These are phyloP conservation scores for Aspergillus ruber DNA, from an alignment of 2,329 filamentous ascomycete genomes.

Conservation along the genomic window DNA sequence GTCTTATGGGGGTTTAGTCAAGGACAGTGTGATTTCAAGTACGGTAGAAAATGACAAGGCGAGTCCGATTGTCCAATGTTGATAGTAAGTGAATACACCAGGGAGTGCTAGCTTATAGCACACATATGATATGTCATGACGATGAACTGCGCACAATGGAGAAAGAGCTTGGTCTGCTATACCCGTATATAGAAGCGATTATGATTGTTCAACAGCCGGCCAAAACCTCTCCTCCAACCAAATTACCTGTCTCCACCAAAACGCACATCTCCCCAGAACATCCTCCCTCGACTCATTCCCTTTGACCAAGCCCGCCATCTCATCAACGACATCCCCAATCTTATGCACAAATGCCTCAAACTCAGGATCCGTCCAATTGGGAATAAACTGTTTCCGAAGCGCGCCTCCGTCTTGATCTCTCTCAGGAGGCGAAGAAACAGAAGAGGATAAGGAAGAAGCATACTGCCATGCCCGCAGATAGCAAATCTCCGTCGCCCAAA, in stretches of 20 bases:
- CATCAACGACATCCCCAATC: slow-evolving; percentile 52
- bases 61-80: too few relatives aligned
- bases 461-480: slow-evolving; percentile 56
- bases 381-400: slow-evolving; percentile 58
- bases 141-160: too few relatives aligned
- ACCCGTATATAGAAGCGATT: not conserved
- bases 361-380: slow-evolving; percentile 59
- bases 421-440: not conserved
- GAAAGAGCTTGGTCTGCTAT: too few relatives aligned
- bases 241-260: slow-evolving; percentile 46
- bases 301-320: slow-evolving; percentile 41
- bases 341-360: slow-evolving; percentile 55
- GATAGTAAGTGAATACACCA: too few relatives aligned
- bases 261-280: slow-evolving; percentile 38
- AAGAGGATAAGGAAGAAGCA: slow-evolving; percentile 16
- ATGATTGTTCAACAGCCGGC: slow-evolving; percentile 35
- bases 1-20: too few relatives aligned
- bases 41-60: too few relatives aligned
- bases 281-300: slow-evolving; percentile 31
- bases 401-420: slow-evolving; percentile 60
- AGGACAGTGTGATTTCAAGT: too few relatives aligned
- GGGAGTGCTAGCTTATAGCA: too few relatives aligned
- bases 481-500: slow-evolving; percentile 68
- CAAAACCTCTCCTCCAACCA: slow-evolving; percentile 55
- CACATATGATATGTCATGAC: too few relatives aligned